Base-by-base conservation (phyloP, 179 eudicot species). In the Vitellaria paradoxa region DNA sequence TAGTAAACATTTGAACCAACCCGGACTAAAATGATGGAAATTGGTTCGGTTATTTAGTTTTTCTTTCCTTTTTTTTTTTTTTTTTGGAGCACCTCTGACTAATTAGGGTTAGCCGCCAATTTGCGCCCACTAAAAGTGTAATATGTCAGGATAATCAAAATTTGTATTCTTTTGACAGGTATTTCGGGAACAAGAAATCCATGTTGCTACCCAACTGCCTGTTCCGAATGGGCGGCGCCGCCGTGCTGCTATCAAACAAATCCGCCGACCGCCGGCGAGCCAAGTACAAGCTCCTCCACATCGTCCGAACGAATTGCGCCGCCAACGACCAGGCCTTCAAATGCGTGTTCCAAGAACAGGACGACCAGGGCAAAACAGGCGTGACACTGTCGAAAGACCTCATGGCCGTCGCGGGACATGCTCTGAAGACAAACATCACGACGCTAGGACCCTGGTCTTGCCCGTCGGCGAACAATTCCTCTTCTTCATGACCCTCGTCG, bases 301-400 rank as follows among this genome's bases (percentile, higher is more conserved):
- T 87, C 0, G 93, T 90, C 17, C 76, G 93, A 3, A 90, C 93
- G 5, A 90, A 90, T 21, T 66, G 82, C 5, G 93, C 92, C 0
- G 84, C 89, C 0, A 84, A 88, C 49, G 89, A 87, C 60, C 81
- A 84, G 74, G 92, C 93, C 0, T 90, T 85, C 63, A 79, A 52
- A 55, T 90, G 93, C 75, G 93, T 90, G 8, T 90, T 81, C 71
- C 92, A 90, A 13, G 90, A 90, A 42, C 88, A 90, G 57, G 93
- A 90, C 45, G 84, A 81, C 0, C 46, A n/a, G 2, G 90, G 90
- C 0, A 88, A 84, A 47, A 84, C 81, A 0, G 93, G 92, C 0
- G 93, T 90, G 9, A 85, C 92, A 0, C 62, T 90, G 1, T 90
- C 92, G 0, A 90, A 89, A 61, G 93, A 90, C 65, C 73, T 90